phyloP scores from a whole-genome alignment of 2,329 filamentous ascomycete genomes.

The Ceratocystis ficicola region DNA sequence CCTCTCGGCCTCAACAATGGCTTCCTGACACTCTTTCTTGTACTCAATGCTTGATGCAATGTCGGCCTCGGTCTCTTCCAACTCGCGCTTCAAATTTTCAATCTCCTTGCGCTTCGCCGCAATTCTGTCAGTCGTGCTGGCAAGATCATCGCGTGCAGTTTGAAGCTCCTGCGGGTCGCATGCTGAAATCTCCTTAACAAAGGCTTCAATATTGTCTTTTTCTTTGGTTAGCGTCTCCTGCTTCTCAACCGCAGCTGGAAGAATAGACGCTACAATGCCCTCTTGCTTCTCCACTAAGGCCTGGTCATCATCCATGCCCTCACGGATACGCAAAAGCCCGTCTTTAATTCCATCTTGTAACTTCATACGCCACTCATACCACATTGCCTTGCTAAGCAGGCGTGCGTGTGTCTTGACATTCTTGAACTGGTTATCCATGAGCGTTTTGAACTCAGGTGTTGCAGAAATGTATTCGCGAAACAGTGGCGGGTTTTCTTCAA shows the following conservation, averaged over 20 bases:
- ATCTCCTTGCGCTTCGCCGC: conserved; percentile 57
- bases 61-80: conserved; percentile 52
- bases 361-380: conserved; percentile 96
- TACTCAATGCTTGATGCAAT: conserved; percentile 48
- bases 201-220: conserved; percentile 53
- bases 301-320: conserved; percentile 67
- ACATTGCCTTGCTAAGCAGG: conserved; percentile 84
- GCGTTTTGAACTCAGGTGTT: conserved; percentile 63
- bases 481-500: conserved; percentile 78
- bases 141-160: conserved; percentile 56
- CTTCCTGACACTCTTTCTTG: conserved; percentile 56
- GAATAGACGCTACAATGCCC: conserved; percentile 49
- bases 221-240: conserved; percentile 52
- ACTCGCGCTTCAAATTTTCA: conserved; percentile 51
- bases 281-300: conserved; percentile 55
- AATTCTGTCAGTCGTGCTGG: conserved; percentile 53
- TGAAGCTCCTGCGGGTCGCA: conserved; percentile 72
- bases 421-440: conserved; percentile 96
- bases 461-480: conserved; percentile 87
- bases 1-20: conserved; percentile 72
- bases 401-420: conserved; percentile 91
- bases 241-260: conserved; percentile 53
- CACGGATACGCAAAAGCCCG: conserved; percentile 61
- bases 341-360: conserved; percentile 69
- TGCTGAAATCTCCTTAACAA: conserved; percentile 62